Base-by-base conservation (phyloP, 495 filamentous ascomycete genomes). In the Evernia prunastri region DNA sequence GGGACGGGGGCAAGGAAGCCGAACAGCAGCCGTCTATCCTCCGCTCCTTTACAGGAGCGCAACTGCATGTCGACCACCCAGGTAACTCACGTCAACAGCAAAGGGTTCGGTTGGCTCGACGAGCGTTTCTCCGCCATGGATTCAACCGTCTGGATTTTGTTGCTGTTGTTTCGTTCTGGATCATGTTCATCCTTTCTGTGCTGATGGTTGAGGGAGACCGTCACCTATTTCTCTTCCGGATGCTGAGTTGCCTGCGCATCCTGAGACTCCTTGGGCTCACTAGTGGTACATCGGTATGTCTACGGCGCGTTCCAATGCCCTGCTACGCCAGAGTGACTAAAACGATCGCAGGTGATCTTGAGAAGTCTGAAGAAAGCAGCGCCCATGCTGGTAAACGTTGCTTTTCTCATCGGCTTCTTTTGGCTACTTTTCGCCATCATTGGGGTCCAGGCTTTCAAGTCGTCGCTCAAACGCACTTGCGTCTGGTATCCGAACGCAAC, bases 361-460 rank as follows among this genome's bases (percentile, higher is more conserved):
- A 83, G 91, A 72, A 97, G 93, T 82, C 76, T 99, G 54, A 97
- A 97, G 72, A 93, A 96, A 72, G 92, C 94, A 5, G 90, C 92
- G 0, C 94, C 94, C 20, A 78, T 96, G 53, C 86, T 99, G n/a
- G 86, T 95, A 43, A 89, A 96, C 66, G 95, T 99, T 40, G 92
- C 90, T 8, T 96, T 99, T 71, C 79, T 99, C 20, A 95, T 99
- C 72, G 86, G 91, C 33, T 99, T 99, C 77, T 99, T 99, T 73
- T 99, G 94, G 94, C 87, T 99, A 51, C 79, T 99, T 11, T 99
- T 99, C 76, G 95, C 93, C 36, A 96, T 99, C 67, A 84, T 97
- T 51, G 94, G 95, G 2, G 87, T 97, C 20, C 94, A 99, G 75
- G 94, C 89, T 75, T 99, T 99, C 82, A 99, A 99, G 74, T 89